Evolutionary conservation across 306 rosid species (phyloP).

Genomic region (Trifolium repens): DNA sequence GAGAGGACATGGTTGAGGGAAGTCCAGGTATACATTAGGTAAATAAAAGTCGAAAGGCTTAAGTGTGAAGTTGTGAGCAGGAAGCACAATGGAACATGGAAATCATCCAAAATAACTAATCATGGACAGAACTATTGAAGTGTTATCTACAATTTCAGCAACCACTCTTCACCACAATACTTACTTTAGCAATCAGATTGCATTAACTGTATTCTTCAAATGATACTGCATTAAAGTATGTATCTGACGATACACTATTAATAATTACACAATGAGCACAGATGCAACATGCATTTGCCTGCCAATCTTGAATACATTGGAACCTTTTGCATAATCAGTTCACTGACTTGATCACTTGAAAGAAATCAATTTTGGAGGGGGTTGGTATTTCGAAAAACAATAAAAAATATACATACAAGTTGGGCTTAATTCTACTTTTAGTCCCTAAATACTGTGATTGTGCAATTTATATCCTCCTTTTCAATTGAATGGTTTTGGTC

Average conservation of each 20-base stretch:
- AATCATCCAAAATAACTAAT: not conserved
- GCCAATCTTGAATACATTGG: constrained; percentile 15
- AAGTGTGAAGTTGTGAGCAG: not conserved
- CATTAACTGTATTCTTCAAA: constrained; percentile 24
- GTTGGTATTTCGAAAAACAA: not conserved
- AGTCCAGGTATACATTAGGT: not conserved
- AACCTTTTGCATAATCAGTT: too few species aligned
- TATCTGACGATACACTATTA: not conserved
- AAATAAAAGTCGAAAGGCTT: not conserved
- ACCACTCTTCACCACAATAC: not conserved
- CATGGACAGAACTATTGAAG: not conserved
- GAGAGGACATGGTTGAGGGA: not conserved
- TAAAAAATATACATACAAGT: not conserved
- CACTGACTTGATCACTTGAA: too few species aligned
- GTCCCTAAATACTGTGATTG: not conserved
- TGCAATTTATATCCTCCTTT: not conserved
- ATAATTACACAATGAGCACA: constrained; percentile 1
- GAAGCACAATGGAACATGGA: not conserved
- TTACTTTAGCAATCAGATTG: not conserved
- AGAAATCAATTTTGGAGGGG: not conserved
- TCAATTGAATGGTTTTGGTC: not conserved
- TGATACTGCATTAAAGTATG: not conserved
- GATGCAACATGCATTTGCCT: not conserved
- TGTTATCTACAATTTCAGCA: not conserved
- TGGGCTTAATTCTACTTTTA: not conserved